These are phyloP conservation scores for Cicer chorassanicum DNA, from an alignment of 306 rosid genomes.

Conservation along the genomic window DNA sequence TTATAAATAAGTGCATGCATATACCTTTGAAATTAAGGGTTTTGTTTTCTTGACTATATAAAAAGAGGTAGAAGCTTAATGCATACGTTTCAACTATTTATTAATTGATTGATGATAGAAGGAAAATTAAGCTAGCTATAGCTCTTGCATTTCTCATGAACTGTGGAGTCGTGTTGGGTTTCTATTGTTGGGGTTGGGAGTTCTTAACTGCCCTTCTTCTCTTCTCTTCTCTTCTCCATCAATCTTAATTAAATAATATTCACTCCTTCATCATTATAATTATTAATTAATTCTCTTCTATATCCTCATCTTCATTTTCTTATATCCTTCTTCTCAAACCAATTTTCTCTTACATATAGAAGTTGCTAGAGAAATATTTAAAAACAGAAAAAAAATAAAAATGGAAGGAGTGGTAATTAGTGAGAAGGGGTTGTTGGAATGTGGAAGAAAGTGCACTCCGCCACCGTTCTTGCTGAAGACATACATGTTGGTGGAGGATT, in stretches of 20 bases:
- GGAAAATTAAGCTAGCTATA: constrained; percentile 6
- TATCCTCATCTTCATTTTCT: neutral
- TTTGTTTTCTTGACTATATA: constrained; percentile 3
- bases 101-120: constrained; percentile 7
- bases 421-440: constrained; percentile 60
- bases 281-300: neutral
- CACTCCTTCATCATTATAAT: neutral
- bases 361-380: neutral
- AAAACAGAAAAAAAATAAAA: neutral
- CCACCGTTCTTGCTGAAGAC: constrained; percentile 94
- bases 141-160: constrained; percentile 89
- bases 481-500: constrained; percentile 84
- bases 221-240: constrained; percentile 53
- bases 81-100: constrained; percentile 64
- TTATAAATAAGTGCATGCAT: no score
- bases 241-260: neutral
- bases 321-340: constrained; percentile 29
- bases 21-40: no score
- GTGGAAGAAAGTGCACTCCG: constrained; percentile 71
- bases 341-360: neutral
- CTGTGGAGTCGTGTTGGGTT: constrained; percentile 99
- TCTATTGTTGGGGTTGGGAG: constrained; percentile 99
- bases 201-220: constrained; percentile 99
- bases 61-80: constrained; percentile 50
- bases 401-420: constrained; percentile 46